Evolutionary conservation across 2,329 filamentous ascomycete genomes (phyloP).

Genomic region (Rutstroemia sp.): DNA sequence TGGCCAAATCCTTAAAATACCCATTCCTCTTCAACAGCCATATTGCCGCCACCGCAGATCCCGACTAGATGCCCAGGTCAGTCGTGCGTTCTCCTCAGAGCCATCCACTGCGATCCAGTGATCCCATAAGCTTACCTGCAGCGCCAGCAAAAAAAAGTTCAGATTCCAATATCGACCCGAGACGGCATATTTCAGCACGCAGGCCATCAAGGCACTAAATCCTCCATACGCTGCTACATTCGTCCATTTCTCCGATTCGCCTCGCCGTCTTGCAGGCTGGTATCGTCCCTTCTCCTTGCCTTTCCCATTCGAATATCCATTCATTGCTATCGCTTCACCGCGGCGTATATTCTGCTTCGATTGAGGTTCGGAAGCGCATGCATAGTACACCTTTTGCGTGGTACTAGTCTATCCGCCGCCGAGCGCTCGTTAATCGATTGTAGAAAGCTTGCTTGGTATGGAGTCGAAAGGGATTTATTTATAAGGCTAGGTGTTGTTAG

Average conservation of each 20-base stretch:
- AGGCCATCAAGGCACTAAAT: not conserved
- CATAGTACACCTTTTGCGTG: constrained; percentile 1
- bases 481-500: no score
- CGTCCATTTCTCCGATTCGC: not conserved
- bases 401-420: no score
- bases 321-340: constrained; percentile 3
- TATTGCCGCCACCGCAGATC: not conserved
- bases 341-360: constrained; percentile 3
- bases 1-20: constrained; percentile 1
- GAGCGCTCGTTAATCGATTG: no score
- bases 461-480: no score
- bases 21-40: not conserved
- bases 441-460: no score
- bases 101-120: not conserved
- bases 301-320: constrained; percentile 6
- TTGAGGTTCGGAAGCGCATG: not conserved
- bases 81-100: not conserved
- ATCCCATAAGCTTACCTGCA: constrained; percentile 2
- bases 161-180: constrained; percentile 8
- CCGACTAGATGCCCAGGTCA: constrained; percentile 1
- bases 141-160: constrained; percentile 8
- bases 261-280: not conserved
- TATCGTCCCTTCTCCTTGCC: constrained; percentile 9
- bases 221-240: constrained; percentile 1
- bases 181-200: constrained; percentile 4